Evolutionary conservation across 1,284 basidiomycete genomes (phyloP).

Genomic region (Sporisorium sorghi): DNA sequence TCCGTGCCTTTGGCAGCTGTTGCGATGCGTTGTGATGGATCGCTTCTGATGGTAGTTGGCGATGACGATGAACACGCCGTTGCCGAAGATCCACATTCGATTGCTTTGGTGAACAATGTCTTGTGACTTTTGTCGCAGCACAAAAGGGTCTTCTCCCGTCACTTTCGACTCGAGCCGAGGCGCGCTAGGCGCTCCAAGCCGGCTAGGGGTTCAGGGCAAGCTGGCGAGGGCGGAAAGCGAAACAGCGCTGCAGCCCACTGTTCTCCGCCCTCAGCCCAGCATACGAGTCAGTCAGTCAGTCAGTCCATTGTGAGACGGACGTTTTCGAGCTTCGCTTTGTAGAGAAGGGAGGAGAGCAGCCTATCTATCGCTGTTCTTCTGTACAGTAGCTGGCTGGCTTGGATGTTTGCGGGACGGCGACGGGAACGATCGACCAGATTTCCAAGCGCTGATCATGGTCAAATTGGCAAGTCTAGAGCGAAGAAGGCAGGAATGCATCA

Average conservation of each 20-base stretch:
- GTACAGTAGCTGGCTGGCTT: no score
- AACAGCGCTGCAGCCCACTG: background rate
- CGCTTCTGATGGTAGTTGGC: no score
- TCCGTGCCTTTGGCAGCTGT: no score
- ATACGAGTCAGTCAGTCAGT: background rate
- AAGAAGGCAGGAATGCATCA: slow-evolving; percentile 1
- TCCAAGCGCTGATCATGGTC: background rate
- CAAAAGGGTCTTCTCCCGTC: background rate
- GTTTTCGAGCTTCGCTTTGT: no score
- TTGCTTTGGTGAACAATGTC: background rate
- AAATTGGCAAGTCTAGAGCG: background rate
- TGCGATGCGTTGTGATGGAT: no score
- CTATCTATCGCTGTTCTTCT: no score
- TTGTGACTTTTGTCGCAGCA: background rate
- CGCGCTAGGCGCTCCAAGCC: slow-evolving; percentile 21
- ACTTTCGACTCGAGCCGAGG: background rate
- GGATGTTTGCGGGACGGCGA: no score
- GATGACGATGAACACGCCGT: background rate
- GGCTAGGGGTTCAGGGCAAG: slow-evolving; percentile 33
- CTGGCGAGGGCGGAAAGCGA: slow-evolving; percentile 7
- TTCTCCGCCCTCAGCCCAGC: background rate
- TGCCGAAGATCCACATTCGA: background rate
- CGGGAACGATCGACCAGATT: background rate
- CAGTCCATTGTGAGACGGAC: no score
- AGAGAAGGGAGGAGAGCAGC: no score